A percentile compares a stretch with the other conserved stretches of the same genome.
phyloP scores from a whole-genome alignment of 306 rosid species.

The Benincasa hispida region DNA sequence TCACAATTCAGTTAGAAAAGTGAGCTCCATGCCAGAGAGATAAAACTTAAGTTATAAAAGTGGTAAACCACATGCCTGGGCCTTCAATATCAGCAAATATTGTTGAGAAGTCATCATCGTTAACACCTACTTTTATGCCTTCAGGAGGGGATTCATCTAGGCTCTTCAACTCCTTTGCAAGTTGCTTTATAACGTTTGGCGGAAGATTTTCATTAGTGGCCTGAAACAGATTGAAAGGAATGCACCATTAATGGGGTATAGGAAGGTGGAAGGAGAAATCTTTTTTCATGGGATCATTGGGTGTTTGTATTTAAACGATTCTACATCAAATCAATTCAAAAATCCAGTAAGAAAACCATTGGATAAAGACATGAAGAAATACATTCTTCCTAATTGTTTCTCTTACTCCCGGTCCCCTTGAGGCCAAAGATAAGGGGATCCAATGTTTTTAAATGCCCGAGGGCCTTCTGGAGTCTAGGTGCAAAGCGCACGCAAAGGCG shows the following conservation, averaged over 20 bases:
- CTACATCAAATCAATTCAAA: background rate
- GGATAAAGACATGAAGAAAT: background rate
- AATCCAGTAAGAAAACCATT: background rate
- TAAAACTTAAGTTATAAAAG: background rate
- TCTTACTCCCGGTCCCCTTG: background rate
- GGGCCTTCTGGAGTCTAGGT: too few relatives aligned
- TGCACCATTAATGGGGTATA: background rate
- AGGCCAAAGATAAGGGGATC: background rate
- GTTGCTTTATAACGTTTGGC: conserved; percentile 91
- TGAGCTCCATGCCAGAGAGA: background rate
- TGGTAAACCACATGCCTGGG: conserved; percentile 53
- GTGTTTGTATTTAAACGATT: background rate
- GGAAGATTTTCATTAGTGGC: conserved; percentile 98
- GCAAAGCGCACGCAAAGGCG: too few relatives aligned
- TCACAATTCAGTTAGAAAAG: conserved; percentile 6
- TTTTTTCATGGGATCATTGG: background rate
- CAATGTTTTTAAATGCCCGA: too few relatives aligned
- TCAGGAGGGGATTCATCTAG: conserved; percentile 96
- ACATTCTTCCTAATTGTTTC: background rate
- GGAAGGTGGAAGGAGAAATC: background rate
- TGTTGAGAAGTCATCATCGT: conserved; percentile 83
- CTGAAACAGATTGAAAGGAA: conserved; percentile 23
- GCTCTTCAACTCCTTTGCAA: conserved; percentile 91
- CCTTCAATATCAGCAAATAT: conserved; percentile 92
- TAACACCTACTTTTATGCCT: conserved; percentile 83